Evolutionary conservation across 495 filamentous ascomycete species (phyloP), one percentile per base, ranked within the genome.

Genomic region (Mytilinidion resinicola): DNA sequence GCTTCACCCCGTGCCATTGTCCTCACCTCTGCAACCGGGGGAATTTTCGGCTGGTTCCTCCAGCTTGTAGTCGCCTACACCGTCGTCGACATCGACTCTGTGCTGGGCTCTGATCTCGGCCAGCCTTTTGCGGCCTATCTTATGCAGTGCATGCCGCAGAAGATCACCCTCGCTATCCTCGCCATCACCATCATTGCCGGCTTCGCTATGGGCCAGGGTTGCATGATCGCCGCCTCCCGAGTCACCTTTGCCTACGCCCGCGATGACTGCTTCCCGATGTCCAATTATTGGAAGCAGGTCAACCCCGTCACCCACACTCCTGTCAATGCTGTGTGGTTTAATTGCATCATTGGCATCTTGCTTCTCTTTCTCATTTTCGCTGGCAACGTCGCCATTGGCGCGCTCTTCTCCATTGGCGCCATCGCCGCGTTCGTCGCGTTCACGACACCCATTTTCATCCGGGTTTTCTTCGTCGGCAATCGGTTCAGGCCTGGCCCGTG

Each of bases 11-110:
- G 87, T 11, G 86, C 87, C n/a, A 91, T 91, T 57, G 79, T 89
- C 21, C 73, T 91, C 64, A 90, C 87, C 10, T 81, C 80, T 8
- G 82, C 72, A 0, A 73, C 85, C 12, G 87, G 87, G 7, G 87
- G 87, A 11, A 55, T 88, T 1, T 75, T 86, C 38, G 87, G 87
- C 55, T 91, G 87, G 82, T 81, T 88, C 62, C 71, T 91, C 20
- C 87, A 90, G 70, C 75, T 89, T 1, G 83, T 90, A 4, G 86
- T 90, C 49, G 87, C 86, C n/a, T 91, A 90, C 68, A 90, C 87
- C 4, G 85, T 91, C 20, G 67, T 82, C 33, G 84, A 88, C 60
- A 86, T 91, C 62, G 70, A 73, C 4, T 75, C 64, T 15, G 82
- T 84, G 15, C 72, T 90, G 2, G 67, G 76, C 15, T 86, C 83